Evolutionary conservation across 2,329 filamentous ascomycete species (phyloP).

Genomic region (Apiospora saccharicola): DNA sequence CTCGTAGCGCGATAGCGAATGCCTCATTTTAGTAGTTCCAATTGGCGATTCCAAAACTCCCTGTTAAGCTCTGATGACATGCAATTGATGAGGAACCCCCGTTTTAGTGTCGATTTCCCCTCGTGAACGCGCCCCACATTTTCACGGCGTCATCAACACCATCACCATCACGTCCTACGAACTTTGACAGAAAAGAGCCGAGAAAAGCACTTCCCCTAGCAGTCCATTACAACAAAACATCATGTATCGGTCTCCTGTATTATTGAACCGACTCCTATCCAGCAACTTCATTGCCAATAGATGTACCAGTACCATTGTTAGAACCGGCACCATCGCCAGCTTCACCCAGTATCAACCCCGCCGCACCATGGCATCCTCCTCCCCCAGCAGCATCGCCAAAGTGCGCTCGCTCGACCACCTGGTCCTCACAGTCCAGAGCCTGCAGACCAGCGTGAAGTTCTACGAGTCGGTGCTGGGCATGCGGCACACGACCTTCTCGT

Average conservation of each 20-base stretch:
- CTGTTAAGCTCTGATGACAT: neutral
- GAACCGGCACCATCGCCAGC: neutral
- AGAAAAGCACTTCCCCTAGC: neutral
- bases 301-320: neutral
- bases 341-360: neutral
- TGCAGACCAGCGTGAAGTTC: slow-evolving; percentile 59
- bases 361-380: neutral
- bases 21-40: neutral
- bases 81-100: neutral
- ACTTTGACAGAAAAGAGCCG: neutral
- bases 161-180: slow-evolving; percentile 9
- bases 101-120: neutral
- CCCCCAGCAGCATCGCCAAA: slow-evolving; percentile 23
- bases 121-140: neutral
- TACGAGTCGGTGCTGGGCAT: slow-evolving; percentile 65
- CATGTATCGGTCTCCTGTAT: neutral
- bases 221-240: neutral
- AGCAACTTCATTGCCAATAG: neutral
- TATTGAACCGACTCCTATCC: neutral
- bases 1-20: neutral
- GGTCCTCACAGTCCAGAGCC: slow-evolving; percentile 63
- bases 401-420: slow-evolving; percentile 64
- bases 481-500: slow-evolving; percentile 59
- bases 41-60: neutral
- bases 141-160: slow-evolving; percentile 4